These are phyloP conservation scores for Yarrowia galli DNA, from an alignment of 1,139 yeast species.

Conservation along the genomic window DNA sequence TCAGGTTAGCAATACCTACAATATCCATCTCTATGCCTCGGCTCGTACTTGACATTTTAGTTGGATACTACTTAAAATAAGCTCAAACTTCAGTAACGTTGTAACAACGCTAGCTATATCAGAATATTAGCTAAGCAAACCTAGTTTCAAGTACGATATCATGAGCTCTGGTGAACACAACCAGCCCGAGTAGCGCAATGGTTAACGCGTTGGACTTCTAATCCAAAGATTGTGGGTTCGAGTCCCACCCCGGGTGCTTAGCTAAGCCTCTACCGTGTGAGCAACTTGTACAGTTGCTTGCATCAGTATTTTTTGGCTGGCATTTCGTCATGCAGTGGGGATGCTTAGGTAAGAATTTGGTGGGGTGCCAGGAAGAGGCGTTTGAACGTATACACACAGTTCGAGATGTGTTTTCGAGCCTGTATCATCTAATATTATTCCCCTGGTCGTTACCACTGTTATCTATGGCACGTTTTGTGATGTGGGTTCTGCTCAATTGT, in stretches of 20 bases:
- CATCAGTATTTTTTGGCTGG: slow-evolving; percentile 6
- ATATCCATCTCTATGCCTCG: too few species aligned
- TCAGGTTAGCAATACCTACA: too few species aligned
- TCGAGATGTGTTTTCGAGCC: too few species aligned
- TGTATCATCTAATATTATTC: too few species aligned
- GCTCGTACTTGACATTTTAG: too few species aligned
- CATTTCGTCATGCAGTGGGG: background rate
- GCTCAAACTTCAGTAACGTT: background rate
- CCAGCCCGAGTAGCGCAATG: slow-evolving; percentile 37
- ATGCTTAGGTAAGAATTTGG: slow-evolving; percentile 5
- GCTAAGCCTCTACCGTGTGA: background rate
- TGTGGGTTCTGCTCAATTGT: background rate
- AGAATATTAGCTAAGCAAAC: slow-evolving; percentile 1
- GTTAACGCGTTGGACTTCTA: slow-evolving; percentile 38
- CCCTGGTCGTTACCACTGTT: too few species aligned
- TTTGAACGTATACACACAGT: too few species aligned
- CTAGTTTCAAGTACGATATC: background rate
- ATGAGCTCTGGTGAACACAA: slow-evolving; percentile 1
- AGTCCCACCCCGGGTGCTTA: slow-evolving; percentile 37
- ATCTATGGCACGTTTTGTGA: background rate
- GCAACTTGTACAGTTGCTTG: background rate
- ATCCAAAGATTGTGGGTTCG: slow-evolving; percentile 38
- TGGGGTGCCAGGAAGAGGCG: background rate
- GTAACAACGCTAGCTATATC: background rate
- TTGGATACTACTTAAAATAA: background rate